Conservation (phyloP, 129 eudicot genomes). For the Arctium lappa region DNA sequence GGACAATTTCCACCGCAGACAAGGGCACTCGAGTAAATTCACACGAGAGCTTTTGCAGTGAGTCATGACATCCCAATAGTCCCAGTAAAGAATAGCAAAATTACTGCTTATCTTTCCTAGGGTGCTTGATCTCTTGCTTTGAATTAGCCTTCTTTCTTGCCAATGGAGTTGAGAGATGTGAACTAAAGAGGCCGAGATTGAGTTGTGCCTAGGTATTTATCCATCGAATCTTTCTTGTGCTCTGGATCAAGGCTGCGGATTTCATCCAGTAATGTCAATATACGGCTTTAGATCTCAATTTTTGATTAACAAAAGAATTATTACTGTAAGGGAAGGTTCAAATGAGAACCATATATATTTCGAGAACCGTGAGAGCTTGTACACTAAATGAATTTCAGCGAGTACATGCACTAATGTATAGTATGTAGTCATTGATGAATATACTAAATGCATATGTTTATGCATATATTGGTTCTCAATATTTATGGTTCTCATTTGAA, state of each 20-base stretch:
- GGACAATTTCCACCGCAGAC: constrained; percentile 20
- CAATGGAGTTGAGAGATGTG: constrained; percentile 12
- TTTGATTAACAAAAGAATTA: background rate
- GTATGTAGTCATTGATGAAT: background rate
- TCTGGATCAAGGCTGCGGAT: constrained; percentile 87
- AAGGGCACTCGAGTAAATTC: constrained; percentile 15
- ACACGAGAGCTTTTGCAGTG: constrained; percentile 21
- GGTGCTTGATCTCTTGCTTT: constrained; percentile 20
- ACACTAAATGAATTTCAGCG: background rate
- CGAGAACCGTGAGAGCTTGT: background rate
- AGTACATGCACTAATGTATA: background rate
- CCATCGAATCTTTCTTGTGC: constrained; percentile 80
- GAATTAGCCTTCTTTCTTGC: constrained; percentile 14
- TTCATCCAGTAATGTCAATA: constrained; percentile 1
- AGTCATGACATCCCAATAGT: constrained; percentile 24
- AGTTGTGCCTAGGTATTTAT: constrained; percentile 65
- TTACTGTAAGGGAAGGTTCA: background rate
- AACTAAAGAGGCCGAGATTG: constrained; percentile 46
- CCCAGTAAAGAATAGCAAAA: background rate
- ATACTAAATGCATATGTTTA: background rate
- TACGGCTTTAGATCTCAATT: background rate
- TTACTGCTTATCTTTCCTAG: constrained; percentile 1
- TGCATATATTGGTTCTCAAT: background rate
- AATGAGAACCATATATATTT: background rate
- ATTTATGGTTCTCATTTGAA: background rate